These are phyloP conservation scores for Rhodotorula babjevae DNA, from an alignment of 768 basidiomycete genomes.

Conservation along the genomic window DNA sequence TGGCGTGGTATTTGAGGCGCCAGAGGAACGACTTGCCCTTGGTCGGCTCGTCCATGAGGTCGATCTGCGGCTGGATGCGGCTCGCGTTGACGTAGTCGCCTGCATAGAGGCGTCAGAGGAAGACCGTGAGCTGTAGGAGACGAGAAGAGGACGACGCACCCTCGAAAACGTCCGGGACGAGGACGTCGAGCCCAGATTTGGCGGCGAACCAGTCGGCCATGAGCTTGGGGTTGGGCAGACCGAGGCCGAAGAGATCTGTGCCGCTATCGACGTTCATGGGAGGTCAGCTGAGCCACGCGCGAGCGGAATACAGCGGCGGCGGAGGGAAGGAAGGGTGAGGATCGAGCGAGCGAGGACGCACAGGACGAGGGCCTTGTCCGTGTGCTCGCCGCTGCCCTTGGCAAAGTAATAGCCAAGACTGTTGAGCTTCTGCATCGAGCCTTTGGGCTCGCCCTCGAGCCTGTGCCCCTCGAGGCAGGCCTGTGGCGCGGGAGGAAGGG, in stretches of 20 bases:
- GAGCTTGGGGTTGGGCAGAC: slow-evolving; percentile 6
- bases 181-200: neutral
- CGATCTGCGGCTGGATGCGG: neutral
- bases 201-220: slow-evolving; percentile 12
- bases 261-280: neutral
- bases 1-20: neutral
- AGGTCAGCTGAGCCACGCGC: neutral
- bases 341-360: no score
- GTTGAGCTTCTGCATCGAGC: neutral
- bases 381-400: neutral
- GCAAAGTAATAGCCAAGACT: neutral
- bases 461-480: neutral
- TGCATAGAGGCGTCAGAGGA: neutral
- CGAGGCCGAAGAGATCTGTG: slow-evolving; percentile 13
- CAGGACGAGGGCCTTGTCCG: no score
- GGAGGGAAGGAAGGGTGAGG: neutral
- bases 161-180: slow-evolving; percentile 9
- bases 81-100: slow-evolving; percentile 4
- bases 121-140: no score
- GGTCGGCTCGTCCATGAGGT: neutral
- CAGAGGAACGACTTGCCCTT: neutral
- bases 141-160: neutral
- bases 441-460: slow-evolving; percentile 3
- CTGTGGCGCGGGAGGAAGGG: neutral
- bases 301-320: no score